Evolutionary conservation across 108 stramenopile species (phyloP).

Genomic region (Craspedostauros australis): DNA sequence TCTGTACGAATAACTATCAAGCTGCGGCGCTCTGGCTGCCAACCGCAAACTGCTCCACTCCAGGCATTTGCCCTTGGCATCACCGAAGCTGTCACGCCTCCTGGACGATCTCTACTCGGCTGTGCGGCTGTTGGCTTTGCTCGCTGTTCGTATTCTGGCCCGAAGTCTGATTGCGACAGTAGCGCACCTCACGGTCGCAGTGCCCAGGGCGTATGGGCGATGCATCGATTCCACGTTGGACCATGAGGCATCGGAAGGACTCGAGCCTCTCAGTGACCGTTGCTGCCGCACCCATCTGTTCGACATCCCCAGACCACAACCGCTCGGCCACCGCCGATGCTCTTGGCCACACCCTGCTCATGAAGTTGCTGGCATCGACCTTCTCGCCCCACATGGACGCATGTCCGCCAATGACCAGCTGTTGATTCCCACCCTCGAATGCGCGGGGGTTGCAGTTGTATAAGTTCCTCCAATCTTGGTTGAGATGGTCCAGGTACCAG

Average conservation of each 20-base stretch:
- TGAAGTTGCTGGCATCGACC: constrained; percentile 48
- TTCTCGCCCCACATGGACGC: constrained; percentile 71
- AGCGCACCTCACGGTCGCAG: constrained; percentile 30
- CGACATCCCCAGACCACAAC: constrained; percentile 36
- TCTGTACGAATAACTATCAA: too few relatives aligned
- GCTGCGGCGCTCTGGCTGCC: too few relatives aligned
- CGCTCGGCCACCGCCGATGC: constrained; percentile 52
- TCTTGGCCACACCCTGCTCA: constrained; percentile 51
- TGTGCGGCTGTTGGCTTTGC: too few relatives aligned
- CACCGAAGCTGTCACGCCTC: too few relatives aligned
- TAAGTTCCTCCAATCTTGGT: constrained; percentile 29
- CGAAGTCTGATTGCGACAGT: too few relatives aligned
- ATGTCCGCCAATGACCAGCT: constrained; percentile 60
- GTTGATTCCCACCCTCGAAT: constrained; percentile 18
- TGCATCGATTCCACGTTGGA: constrained; percentile 29
- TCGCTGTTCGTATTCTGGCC: too few relatives aligned
- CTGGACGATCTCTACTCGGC: too few relatives aligned
- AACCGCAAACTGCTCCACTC: too few relatives aligned
- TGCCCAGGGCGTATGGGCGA: constrained; percentile 33
- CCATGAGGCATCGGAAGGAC: constrained; percentile 40
- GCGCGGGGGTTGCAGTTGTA: constrained; percentile 44
- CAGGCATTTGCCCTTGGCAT: too few relatives aligned
- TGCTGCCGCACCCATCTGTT: constrained; percentile 10
- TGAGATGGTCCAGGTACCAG: constrained; percentile 72
- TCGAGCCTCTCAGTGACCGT: constrained; percentile 19